These are phyloP conservation scores for Hypoxylon rubiginosum DNA, from an alignment of 2,329 filamentous ascomycete species.

Conservation along the genomic window DNA sequence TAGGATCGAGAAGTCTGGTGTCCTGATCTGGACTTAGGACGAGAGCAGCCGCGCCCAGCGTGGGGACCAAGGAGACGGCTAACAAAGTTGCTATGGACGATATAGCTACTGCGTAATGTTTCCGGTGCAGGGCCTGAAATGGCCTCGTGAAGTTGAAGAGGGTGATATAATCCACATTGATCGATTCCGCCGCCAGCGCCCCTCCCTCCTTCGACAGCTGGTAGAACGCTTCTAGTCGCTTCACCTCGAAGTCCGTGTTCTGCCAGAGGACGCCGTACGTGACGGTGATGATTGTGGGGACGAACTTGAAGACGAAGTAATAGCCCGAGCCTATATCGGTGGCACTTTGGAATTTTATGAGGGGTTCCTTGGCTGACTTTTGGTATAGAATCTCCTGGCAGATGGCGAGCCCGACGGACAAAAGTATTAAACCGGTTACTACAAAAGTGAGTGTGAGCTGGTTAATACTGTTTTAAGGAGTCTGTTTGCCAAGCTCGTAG, in stretches of 20 bases:
- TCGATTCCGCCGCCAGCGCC: slow-evolving; percentile 72
- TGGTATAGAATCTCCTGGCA: slow-evolving; percentile 69
- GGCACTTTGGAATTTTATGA: slow-evolving; percentile 65
- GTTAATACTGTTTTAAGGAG: too few species aligned
- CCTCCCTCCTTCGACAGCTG: slow-evolving; percentile 73
- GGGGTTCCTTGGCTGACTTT: slow-evolving; percentile 58
- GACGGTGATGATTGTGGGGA: slow-evolving; percentile 72
- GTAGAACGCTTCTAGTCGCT: slow-evolving; percentile 75
- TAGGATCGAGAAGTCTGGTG: slow-evolving; percentile 58
- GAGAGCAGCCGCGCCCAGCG: slow-evolving; percentile 74
- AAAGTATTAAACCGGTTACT: slow-evolving; percentile 63
- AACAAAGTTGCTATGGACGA: slow-evolving; percentile 75
- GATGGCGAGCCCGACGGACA: slow-evolving; percentile 67
- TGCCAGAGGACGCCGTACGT: slow-evolving; percentile 76
- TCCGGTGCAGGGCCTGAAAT: slow-evolving; percentile 70
- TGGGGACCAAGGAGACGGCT: slow-evolving; percentile 77
- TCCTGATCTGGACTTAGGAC: slow-evolving; percentile 67
- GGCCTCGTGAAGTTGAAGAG: slow-evolving; percentile 76
- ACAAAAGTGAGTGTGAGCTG: slow-evolving; percentile 6
- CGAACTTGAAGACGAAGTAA: slow-evolving; percentile 75
- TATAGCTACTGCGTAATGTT: slow-evolving; percentile 76
- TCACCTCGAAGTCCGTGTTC: slow-evolving; percentile 74
- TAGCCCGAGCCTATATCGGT: slow-evolving; percentile 62
- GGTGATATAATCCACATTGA: slow-evolving; percentile 82
- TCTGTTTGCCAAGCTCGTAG: too few species aligned